phyloP scores from a whole-genome alignment of 495 filamentous ascomycete genomes.

The Poronia punctata region DNA sequence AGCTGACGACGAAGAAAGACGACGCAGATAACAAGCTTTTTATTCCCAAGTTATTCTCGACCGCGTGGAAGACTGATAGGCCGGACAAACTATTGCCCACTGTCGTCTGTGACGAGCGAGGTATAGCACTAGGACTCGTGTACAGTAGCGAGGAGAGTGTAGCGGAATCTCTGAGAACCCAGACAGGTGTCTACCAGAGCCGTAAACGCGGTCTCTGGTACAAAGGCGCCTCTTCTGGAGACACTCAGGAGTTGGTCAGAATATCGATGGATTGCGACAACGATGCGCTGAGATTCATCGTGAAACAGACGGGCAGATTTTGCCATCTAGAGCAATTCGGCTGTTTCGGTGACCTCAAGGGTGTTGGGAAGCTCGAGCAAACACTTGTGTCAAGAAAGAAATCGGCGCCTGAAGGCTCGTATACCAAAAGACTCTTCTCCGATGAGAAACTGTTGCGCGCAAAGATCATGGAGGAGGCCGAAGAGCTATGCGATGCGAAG shows the following conservation, averaged over 20 bases:
- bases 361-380: slow-evolving; percentile 75
- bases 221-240: slow-evolving; percentile 90
- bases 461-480: slow-evolving; percentile 98
- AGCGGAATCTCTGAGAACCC: slow-evolving; percentile 74
- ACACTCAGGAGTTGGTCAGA: slow-evolving; percentile 79
- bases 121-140: slow-evolving; percentile 76
- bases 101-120: slow-evolving; percentile 82
- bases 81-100: slow-evolving; percentile 81
- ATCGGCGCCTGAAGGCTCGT: slow-evolving; percentile 80
- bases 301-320: slow-evolving; percentile 87
- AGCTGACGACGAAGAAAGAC: slow-evolving; percentile 58
- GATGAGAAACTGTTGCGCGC: slow-evolving; percentile 83
- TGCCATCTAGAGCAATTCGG: slow-evolving; percentile 87
- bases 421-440: slow-evolving; percentile 86
- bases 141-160: slow-evolving; percentile 92
- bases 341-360: slow-evolving; percentile 81
- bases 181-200: slow-evolving; percentile 91
- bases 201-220: slow-evolving; percentile 93
- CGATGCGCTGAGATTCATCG: slow-evolving; percentile 83
- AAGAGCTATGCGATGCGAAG: slow-evolving; percentile 81
- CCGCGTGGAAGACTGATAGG: slow-evolving; percentile 68
- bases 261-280: slow-evolving; percentile 87
- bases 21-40: slow-evolving; percentile 50
- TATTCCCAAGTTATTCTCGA: slow-evolving; percentile 61
- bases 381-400: slow-evolving; percentile 72